Conservation (phyloP, 768 basidiomycete genomes). For the Russula emetica region DNA sequence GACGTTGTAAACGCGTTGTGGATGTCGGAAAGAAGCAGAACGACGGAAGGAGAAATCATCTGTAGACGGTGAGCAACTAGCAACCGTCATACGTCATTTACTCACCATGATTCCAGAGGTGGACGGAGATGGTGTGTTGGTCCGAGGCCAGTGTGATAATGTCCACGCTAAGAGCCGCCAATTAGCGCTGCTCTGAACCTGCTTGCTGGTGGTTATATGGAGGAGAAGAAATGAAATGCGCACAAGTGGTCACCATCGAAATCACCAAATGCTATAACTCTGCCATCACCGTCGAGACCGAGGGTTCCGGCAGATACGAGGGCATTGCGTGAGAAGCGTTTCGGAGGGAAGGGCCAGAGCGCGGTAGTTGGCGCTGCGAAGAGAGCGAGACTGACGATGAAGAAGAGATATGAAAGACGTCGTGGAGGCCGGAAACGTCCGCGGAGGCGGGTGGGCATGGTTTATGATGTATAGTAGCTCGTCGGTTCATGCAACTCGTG, state of each 20-base stretch:
- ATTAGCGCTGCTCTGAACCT: not conserved
- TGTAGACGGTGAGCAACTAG: constrained; percentile 31
- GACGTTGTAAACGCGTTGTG: constrained; percentile 64
- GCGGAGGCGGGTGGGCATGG: constrained; percentile 11
- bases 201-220: not conserved
- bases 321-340: constrained; percentile 77
- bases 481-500: not conserved
- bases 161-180: constrained; percentile 56
- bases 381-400: constrained; percentile 4
- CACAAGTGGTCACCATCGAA: constrained; percentile 96
- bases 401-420: constrained; percentile 18
- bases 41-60: constrained; percentile 55
- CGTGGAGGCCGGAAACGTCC: constrained; percentile 19
- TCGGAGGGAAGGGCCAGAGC: constrained; percentile 84
- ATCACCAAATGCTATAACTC: constrained; percentile 88
- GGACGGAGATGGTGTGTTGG: constrained; percentile 69
- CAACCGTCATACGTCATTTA: not conserved
- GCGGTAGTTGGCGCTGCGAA: constrained; percentile 17
- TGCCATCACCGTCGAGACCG: constrained; percentile 64
- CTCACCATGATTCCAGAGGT: constrained; percentile 81
- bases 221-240: constrained; percentile 34
- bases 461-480: not conserved
- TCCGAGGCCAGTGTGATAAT: constrained; percentile 70
- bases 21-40: constrained; percentile 51
- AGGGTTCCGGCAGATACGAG: constrained; percentile 75